phyloP scores from a whole-genome alignment of 2,329 filamentous ascomycete species.

The Penicillium sp. region DNA sequence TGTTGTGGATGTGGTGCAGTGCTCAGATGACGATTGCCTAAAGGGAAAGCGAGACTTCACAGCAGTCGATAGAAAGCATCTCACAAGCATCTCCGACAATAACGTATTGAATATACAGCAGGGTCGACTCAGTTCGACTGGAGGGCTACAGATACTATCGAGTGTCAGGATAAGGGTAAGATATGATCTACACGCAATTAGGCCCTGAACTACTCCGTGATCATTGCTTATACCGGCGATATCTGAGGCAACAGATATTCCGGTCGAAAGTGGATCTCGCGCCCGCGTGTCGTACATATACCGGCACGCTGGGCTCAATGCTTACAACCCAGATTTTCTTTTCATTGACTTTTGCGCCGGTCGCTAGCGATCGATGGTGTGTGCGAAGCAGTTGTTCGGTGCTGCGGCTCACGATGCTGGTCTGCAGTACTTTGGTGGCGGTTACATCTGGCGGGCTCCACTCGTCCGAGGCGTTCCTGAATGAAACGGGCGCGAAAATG shows the following conservation, averaged over 20 bases:
- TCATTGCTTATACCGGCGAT: conserved; percentile 2
- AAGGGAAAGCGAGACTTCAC: too few relatives aligned
- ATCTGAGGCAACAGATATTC: conserved; percentile 10
- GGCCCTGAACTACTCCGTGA: too few relatives aligned
- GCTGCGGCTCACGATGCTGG: not conserved
- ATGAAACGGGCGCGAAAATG: not conserved
- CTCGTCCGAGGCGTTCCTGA: conserved; percentile 11
- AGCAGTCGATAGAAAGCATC: too few relatives aligned
- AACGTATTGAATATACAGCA: too few relatives aligned
- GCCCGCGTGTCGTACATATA: conserved; percentile 14
- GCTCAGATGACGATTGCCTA: conserved; percentile 52
- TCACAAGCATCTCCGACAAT: too few relatives aligned
- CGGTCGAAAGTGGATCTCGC: conserved; percentile 16
- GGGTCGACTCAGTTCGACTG: too few relatives aligned
- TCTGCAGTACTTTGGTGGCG: conserved; percentile 5
- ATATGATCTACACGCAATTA: too few relatives aligned
- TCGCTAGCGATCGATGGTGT: conserved; percentile 10
- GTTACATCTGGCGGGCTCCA: conserved; percentile 11
- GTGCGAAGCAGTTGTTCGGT: conserved; percentile 10
- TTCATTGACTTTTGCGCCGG: conserved; percentile 8
- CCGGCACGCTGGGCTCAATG: conserved; percentile 4
- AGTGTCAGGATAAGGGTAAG: too few relatives aligned
- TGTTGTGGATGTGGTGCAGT: conserved; percentile 47
- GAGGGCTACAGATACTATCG: too few relatives aligned
- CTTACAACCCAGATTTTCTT: conserved; percentile 14